Conservation (phyloP, 139 green algal genomes). For the Deuterostichococcus epilithicus region DNA sequence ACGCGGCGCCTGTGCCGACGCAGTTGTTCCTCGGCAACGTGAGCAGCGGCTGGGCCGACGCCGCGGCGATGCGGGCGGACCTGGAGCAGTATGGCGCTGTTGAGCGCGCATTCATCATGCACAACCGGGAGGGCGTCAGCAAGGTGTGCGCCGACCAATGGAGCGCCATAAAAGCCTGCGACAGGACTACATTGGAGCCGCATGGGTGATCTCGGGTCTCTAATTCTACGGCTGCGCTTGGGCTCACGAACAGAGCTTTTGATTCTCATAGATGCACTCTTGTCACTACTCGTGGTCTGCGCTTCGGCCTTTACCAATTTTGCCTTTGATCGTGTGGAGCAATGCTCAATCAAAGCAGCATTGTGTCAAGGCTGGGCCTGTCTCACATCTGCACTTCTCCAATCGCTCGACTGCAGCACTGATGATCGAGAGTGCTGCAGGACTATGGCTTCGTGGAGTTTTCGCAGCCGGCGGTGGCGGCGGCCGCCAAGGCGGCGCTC, state of each 20-base stretch:
- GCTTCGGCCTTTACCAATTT: no score
- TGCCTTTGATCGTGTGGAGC: no score
- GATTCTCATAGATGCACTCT: no score
- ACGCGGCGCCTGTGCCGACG: constrained; percentile 24
- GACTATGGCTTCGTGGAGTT: constrained; percentile 64
- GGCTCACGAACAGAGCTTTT: no score
- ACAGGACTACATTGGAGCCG: no score
- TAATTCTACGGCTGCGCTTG: no score
- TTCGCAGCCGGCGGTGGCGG: constrained; percentile 25
- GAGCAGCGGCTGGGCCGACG: constrained; percentile 20
- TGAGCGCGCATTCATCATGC: constrained; percentile 51
- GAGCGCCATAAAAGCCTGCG: neutral
- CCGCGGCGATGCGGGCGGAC: constrained; percentile 22
- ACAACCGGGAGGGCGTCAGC: constrained; percentile 30
- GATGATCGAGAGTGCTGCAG: constrained; percentile 24
- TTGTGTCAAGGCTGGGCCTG: no score
- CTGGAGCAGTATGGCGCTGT: constrained; percentile 40
- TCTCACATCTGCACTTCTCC: no score
- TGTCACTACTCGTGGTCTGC: no score
- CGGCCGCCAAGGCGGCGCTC: constrained; percentile 10
- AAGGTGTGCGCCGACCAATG: constrained; percentile 26
- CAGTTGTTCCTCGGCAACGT: constrained; percentile 59
- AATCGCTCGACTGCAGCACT: no score
- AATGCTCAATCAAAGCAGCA: no score
- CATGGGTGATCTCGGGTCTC: no score